phyloP scores from a whole-genome alignment of 1,139 yeast genomes.

The Blastobotrys malaysiensis region DNA sequence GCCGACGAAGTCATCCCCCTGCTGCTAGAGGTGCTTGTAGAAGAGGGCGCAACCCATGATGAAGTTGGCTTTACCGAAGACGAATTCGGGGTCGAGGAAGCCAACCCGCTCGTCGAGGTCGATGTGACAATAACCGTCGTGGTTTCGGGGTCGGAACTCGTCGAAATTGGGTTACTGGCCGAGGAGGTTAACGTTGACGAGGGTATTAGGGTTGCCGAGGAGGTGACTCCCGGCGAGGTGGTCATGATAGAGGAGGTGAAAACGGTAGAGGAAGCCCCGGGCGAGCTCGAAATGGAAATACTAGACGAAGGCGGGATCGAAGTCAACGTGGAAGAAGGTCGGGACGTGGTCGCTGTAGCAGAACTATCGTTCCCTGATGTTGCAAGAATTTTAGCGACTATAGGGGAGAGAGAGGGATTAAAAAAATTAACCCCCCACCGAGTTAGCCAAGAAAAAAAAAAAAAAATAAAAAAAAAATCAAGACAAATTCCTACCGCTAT shows the following conservation, averaged over 20 bases:
- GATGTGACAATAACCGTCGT: conserved; percentile 4
- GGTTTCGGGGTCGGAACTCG: neutral
- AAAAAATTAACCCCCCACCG: neutral
- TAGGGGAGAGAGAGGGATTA: neutral
- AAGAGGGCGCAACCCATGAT: too few species aligned
- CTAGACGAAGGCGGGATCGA: neutral
- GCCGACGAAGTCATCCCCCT: neutral
- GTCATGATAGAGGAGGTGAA: neutral
- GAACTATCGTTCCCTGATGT: neutral
- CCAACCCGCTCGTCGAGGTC: conserved; percentile 1
- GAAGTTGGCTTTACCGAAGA: neutral
- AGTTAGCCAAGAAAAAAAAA: neutral
- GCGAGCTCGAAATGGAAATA: neutral
- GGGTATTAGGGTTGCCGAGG: neutral
- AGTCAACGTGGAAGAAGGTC: neutral
- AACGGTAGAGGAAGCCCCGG: neutral
- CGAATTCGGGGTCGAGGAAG: neutral
- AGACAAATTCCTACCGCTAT: neutral
- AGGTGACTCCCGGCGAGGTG: neutral
- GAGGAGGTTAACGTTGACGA: neutral
- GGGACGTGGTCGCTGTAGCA: neutral
- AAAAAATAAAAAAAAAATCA: too few species aligned
- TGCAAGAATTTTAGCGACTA: neutral
- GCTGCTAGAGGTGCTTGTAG: too few species aligned
- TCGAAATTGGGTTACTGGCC: neutral